phyloP scores from a whole-genome alignment of 164 flowering plant genomes.

The Annona squamosa region DNA sequence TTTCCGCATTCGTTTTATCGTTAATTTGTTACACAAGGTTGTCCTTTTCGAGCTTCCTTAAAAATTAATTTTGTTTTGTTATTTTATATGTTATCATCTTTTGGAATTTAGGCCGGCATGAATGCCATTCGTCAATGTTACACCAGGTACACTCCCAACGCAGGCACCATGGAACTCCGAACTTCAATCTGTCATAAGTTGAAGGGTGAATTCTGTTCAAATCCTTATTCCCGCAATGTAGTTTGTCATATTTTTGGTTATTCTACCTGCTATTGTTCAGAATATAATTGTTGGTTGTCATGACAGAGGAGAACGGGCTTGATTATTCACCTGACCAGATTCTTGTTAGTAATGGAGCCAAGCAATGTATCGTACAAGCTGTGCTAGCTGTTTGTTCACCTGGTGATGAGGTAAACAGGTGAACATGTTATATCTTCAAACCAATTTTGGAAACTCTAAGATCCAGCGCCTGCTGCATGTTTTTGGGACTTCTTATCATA shows the following conservation, averaged over 20 bases:
- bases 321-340: constrained; percentile 82
- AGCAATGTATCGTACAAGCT: constrained; percentile 77
- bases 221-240: background rate
- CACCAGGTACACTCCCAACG: constrained; percentile 91
- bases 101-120: constrained; percentile 67
- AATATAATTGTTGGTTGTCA: constrained; percentile 9
- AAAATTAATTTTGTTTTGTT: background rate
- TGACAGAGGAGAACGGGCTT: constrained; percentile 85
- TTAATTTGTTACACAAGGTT: background rate
- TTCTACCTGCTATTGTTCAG: background rate
- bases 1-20: background rate
- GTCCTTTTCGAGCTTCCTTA: background rate
- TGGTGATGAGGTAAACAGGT: constrained; percentile 80
- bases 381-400: constrained; percentile 90
- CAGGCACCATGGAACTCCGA: constrained; percentile 77
- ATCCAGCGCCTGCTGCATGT: background rate
- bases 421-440: background rate
- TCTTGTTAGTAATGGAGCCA: constrained; percentile 93
- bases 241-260: background rate
- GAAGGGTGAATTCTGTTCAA: constrained; percentile 40
- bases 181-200: constrained; percentile 80
- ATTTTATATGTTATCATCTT: background rate
- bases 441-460: background rate
- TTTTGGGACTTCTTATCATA: background rate
- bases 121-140: constrained; percentile 88